Percentiles rank a stretch among this genome's conserved stretches.
Conservation (phyloP, 2,329 filamentous ascomycete species). For the Fusarium transvaalense region DNA sequence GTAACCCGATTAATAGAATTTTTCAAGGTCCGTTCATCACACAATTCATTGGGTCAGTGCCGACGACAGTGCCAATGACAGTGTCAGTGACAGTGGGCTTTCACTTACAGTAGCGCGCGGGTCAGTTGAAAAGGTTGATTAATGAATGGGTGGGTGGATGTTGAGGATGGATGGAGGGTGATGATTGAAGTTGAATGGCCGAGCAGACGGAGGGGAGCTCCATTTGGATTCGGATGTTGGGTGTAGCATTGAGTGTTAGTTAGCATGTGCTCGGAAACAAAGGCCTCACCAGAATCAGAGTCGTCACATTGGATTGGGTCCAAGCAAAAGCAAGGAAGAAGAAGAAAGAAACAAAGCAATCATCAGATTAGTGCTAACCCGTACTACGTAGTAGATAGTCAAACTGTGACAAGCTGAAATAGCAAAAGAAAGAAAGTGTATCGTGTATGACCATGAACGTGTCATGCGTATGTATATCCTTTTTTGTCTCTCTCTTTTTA, state of each 20-base stretch:
- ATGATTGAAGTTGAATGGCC: conserved; percentile 33
- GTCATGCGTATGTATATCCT: not conserved
- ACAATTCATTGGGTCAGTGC: conserved; percentile 6
- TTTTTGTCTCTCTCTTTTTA: too few species aligned
- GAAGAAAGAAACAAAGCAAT: conserved; percentile 27
- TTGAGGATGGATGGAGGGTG: conserved; percentile 35
- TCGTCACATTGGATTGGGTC: conserved; percentile 4
- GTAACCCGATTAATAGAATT: conserved; percentile 35
- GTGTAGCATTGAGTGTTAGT: too few species aligned
- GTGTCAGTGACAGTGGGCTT: conserved; percentile 4
- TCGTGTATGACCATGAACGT: conserved; percentile 7
- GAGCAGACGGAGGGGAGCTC: conserved; percentile 11
- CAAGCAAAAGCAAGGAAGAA: conserved; percentile 18
- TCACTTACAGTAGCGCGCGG: conserved; percentile 41
- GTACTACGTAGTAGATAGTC: not conserved
- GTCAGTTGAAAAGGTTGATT: conserved; percentile 30
- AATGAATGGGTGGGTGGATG: conserved; percentile 31
- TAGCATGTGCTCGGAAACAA: conserved; percentile 29
- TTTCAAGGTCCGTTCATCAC: conserved; percentile 17
- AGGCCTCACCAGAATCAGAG: conserved; percentile 33
- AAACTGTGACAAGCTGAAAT: conserved; percentile 17
- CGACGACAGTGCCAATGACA: not conserved
- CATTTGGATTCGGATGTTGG: conserved; percentile 11
- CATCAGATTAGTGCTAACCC: not conserved
- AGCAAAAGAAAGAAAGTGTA: conserved; percentile 26